Evolutionary conservation across 805 yeast genomes (phyloP).

Genomic region (Wickerhamiella azymoides): DNA sequence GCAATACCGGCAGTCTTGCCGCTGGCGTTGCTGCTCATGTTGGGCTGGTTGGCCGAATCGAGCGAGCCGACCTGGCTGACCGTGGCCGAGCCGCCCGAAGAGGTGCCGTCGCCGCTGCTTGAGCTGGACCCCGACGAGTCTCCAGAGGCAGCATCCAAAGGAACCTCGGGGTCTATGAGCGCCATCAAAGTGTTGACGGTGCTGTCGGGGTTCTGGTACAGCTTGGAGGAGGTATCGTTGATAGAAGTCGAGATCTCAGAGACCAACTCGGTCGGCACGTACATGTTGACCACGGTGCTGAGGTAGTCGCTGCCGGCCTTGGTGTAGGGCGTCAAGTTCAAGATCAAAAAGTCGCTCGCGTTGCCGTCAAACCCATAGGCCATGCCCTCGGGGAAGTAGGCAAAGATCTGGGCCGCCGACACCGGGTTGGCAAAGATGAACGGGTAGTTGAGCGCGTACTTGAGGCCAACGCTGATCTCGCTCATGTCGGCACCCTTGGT

Average conservation of each 20-base stretch:
- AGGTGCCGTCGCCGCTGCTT: neutral
- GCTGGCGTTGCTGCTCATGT: constrained; percentile 23
- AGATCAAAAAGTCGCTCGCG: constrained; percentile 37
- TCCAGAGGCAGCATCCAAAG: neutral
- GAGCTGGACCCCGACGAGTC: no score
- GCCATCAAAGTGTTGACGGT: constrained; percentile 45
- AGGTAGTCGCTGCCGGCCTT: constrained; percentile 42
- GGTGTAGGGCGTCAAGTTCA: constrained; percentile 62
- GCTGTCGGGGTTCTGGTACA: constrained; percentile 47
- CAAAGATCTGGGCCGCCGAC: constrained; percentile 73
- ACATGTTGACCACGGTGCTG: constrained; percentile 79
- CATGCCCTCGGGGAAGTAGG: constrained; percentile 67
- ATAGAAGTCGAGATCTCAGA: constrained; percentile 35
- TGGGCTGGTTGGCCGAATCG: constrained; percentile 22
- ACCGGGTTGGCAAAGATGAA: constrained; percentile 61
- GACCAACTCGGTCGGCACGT: constrained; percentile 50
- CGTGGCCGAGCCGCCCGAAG: constrained; percentile 21
- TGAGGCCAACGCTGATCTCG: constrained; percentile 65
- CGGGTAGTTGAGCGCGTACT: constrained; percentile 64
- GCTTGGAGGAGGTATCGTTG: constrained; percentile 35
- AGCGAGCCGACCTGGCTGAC: constrained; percentile 23
- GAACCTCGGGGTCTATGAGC: constrained; percentile 56
- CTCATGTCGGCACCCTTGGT: constrained; percentile 31
- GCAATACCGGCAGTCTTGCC: constrained; percentile 61
- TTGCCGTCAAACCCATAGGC: constrained; percentile 41